phyloP scores from a whole-genome alignment of 805 yeast genomes.

The Saccharomycopsis fibuligera region DNA sequence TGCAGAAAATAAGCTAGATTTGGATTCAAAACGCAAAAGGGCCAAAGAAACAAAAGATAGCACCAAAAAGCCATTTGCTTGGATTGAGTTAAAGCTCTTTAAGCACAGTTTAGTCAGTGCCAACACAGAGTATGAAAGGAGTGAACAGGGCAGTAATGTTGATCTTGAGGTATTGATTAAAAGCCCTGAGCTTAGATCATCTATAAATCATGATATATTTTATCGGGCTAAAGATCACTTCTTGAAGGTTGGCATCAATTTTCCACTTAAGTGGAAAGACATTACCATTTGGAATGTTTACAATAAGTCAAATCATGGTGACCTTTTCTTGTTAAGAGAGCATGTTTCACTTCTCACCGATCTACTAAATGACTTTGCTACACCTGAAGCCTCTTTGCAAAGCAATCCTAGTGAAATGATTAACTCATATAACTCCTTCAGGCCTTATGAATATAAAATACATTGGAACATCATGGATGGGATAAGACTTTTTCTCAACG shows the following conservation, averaged over 20 bases:
- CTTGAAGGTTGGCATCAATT: conserved; percentile 51
- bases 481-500: conserved; percentile 63
- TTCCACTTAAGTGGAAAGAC: conserved; percentile 83
- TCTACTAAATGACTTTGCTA: conserved; percentile 64
- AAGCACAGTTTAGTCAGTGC: conserved; percentile 44
- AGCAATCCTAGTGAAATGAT: conserved; percentile 21
- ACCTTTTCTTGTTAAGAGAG: conserved; percentile 69
- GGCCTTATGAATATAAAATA: conserved; percentile 61
- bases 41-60: conserved; percentile 9
- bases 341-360: conserved; percentile 73
- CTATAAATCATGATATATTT: conserved; percentile 83
- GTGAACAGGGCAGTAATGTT: conserved; percentile 50
- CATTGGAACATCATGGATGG: conserved; percentile 49
- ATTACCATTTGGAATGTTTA: conserved; percentile 60
- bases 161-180: conserved; percentile 39
- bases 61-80: conserved; percentile 69
- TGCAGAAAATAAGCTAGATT: neutral
- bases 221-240: conserved; percentile 54
- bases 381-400: conserved; percentile 46
- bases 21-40: neutral
- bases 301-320: conserved; percentile 44
- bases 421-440: conserved; percentile 65
- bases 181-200: conserved; percentile 62
- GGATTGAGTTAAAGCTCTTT: conserved; percentile 72
- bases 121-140: conserved; percentile 47